Base-by-base conservation (phyloP, 164 flowering plant genomes). In the Malania oleifera region DNA sequence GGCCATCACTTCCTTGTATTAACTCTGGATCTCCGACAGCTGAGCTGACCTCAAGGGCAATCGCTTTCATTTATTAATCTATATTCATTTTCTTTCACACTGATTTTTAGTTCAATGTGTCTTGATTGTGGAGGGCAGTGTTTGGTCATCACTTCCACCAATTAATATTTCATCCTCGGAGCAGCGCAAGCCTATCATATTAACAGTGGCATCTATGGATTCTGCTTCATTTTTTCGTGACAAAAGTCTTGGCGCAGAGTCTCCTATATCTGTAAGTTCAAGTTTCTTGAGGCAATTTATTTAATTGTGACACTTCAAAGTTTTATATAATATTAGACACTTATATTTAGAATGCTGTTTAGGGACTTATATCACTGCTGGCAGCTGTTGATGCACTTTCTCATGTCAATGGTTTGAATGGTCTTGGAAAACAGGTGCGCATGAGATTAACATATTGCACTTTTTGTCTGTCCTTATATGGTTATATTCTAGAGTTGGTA, bases 331-430 rank as follows among this genome's bases (percentile, higher is more conserved):
- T 9, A 41, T 3, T 10, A 44, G 27, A 66, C 12, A 18, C 20
- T 53, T 34, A 62, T 45, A 51, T 56, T 38, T 57, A 58, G 37
- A 62, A 43, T 7, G 20, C 22, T 73, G 46, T 70, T 29, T 63
- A 89, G 96, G 99, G 97, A 61, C 68, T 93, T 83, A 80, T 93
- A 64, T 64, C 99, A 51, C 63, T 93, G 76, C 74, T 93, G 73
- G 99, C 97, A 44, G 97, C 93, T 18, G 90, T 85, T 62, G 99
- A 93, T 83, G 96, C 97, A 51, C 95, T 93, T 56, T 84, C 97
- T 53, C 80, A 48, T 59, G 22, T 85, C 56, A 85, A 79, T 75
- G 85, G 75, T 65, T 57, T 82, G 52, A 65, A 66, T 58, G 70
- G 69, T 47, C 74, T 88, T n/a, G 74, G 59, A 44, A 93, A 81